Base-by-base conservation (phyloP, 2,329 filamentous ascomycete species). In the Pseudogymnoascus sp. region DNA sequence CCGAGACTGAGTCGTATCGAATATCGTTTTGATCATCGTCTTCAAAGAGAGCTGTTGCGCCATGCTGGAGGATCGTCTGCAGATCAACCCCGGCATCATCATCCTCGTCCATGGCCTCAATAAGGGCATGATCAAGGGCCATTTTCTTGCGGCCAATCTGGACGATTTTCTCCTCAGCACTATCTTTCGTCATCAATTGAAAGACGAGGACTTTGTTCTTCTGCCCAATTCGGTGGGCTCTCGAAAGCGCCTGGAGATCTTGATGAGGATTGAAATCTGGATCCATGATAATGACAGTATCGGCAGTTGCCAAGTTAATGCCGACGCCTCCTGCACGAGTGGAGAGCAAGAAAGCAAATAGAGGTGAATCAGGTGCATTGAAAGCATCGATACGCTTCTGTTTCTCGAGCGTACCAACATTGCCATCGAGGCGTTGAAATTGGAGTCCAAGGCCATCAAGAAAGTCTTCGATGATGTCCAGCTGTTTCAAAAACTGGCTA, bases 191-290 rank as follows among this genome's bases (percentile, higher is more conserved):
- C 80, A 96, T 92, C 0, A 99, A 79, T 74, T 98, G 93, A 71
- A 98, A 96, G 68, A 96, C 96, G 1, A 99, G 82, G 0, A 99
- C 95, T 71, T 96, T 97, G 69, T 95, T 92, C 75, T 92, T 92
- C 76, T 99, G 96, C 0, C 96, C 96, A 67, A 99, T 98, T 25
- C 95, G 89, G 76, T 99, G 95, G 16, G 93, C 95, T 68, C 96
- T 87, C 31, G 93, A 96, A 31, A 99, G 82, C 0, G 95, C 95
- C 75, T 99, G 95, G 43, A 99, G 90, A 72, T 99, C 96, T 76
- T 99, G 95, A 73, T 99, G 95, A 0, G 95, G 95, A 67, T 98
- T 98, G 79, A 96, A 96, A 73, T 97, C 92, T 0, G 92, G 92
- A 70, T 97, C 93, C 69, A 98, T 86, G 68, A 99, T 97, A 68